Evolutionary conservation across 306 rosid genomes (phyloP), one percentile per base, ranked within the genome.

Genomic region (Dalbergia cochinchinensis): DNA sequence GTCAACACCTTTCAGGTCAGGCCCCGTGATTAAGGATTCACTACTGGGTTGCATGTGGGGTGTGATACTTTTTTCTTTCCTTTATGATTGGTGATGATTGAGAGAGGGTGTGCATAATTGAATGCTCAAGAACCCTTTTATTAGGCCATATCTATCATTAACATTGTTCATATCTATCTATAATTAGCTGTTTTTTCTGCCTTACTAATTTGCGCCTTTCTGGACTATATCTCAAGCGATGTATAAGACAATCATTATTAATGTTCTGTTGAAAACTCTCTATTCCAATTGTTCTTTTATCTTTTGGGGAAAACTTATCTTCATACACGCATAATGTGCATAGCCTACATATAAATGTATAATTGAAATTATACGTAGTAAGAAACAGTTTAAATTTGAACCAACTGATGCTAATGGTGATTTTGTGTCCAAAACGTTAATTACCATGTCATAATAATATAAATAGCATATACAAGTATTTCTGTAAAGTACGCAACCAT

Each of bases 41-140:
- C 47, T 48, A 76, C 78, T 87, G 79, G 90, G 83, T 19, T 70
- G 87, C 97, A 92, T 90, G 91, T 90, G 97, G 69, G 78, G 73
- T 15, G 45, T 67, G 73, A 26, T 77, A 80, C 89, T 59, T 88
- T 88, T 67, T 78, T 70, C 53, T 71, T 62, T 74, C 11, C 77
- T 76, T 69, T 41, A 41, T 12, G 63, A 61, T 86, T 72, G 80
- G 55, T 78, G 19, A 69, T 88, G 63, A 83, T 88, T 88, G 87
- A 77, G 37, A 50, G 12, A 50, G 55, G 53, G 67, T 48, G 65
- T 50, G n/a, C 26, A 16, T 79, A 11, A 63, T 54, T 69, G 62
- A 76, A 82, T 77, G 73, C 62, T 77, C 87, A 69, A 81, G 58
- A 44, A 19, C 73, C 20, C 51, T 4, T 4, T 61, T 45, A 7